These are phyloP conservation scores for Curvularia hawaiiensis DNA, from an alignment of 2,329 filamentous ascomycete genomes.

Conservation along the genomic window DNA sequence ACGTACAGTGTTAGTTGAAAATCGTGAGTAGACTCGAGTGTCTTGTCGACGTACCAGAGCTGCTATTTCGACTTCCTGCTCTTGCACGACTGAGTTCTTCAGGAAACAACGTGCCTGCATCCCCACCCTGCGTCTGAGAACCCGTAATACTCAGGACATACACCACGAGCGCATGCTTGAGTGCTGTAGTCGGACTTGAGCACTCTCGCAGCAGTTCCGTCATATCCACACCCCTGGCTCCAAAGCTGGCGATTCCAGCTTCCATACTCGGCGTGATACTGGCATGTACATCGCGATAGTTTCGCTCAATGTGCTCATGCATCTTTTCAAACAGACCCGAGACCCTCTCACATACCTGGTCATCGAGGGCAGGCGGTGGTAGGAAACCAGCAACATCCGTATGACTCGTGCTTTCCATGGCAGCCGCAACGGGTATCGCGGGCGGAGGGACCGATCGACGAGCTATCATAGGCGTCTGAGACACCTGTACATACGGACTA, in stretches of 20 bases:
- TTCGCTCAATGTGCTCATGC: constrained; percentile 37
- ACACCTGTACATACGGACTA: constrained; percentile 36
- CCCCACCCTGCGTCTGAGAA: constrained; percentile 16
- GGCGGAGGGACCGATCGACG: background rate
- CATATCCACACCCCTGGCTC: constrained; percentile 28
- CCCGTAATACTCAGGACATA: constrained; percentile 34
- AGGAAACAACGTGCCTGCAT: constrained; percentile 30
- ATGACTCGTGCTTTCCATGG: constrained; percentile 15
- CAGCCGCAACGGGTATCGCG: constrained; percentile 9
- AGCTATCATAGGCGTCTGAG: constrained; percentile 27
- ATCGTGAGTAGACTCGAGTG: background rate
- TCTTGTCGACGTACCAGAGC: constrained; percentile 2
- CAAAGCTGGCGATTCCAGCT: constrained; percentile 34
- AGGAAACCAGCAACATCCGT: constrained; percentile 28
- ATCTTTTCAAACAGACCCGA: constrained; percentile 33
- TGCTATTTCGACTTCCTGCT: background rate
- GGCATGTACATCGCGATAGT: constrained; percentile 44
- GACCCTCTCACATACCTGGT: constrained; percentile 26
- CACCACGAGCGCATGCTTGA: constrained; percentile 40
- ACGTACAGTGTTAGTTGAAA: constrained; percentile 1
- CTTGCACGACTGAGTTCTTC: constrained; percentile 24
- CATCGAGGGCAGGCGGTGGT: constrained; percentile 31
- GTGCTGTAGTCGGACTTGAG: constrained; percentile 31
- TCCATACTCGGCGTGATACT: constrained; percentile 43
- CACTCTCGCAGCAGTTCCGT: constrained; percentile 33